phyloP scores from a whole-genome alignment of 805 yeast genomes.

The Metschnikowia gelsemii region DNA sequence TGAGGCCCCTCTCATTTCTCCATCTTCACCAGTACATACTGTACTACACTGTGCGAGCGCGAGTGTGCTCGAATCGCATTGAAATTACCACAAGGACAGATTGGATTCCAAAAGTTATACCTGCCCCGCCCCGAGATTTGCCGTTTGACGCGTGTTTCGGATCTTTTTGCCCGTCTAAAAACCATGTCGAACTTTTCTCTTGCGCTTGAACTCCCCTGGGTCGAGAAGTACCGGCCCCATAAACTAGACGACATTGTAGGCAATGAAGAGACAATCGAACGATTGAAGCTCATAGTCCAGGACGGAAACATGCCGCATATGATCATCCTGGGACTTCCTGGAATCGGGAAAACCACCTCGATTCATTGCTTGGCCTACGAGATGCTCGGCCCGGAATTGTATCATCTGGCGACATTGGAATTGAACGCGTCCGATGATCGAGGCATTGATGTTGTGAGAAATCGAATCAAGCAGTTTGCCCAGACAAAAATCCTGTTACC shows the following conservation, averaged over 20 bases:
- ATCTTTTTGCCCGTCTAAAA: too few relatives aligned
- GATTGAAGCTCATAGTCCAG: conserved; percentile 77
- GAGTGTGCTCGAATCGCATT: too few relatives aligned
- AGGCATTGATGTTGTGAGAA: conserved; percentile 95
- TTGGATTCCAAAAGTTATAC: too few relatives aligned
- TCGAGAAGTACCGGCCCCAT: conserved; percentile 93
- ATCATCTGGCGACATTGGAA: conserved; percentile 83
- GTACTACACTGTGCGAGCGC: too few relatives aligned
- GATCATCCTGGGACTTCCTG: conserved; percentile 94
- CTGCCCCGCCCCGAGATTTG: too few relatives aligned
- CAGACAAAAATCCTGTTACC: conserved; percentile 89
- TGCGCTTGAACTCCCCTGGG: conserved; percentile 50
- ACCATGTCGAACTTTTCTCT: conserved; percentile 14
- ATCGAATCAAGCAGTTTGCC: conserved; percentile 92
- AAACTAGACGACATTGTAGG: conserved; percentile 85
- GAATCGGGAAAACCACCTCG: conserved; percentile 96
- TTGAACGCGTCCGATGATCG: conserved; percentile 96
- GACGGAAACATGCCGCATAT: conserved; percentile 98
- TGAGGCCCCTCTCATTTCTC: too few relatives aligned
- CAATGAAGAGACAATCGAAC: conserved; percentile 82
- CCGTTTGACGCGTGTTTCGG: too few relatives aligned
- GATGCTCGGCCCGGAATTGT: conserved; percentile 64
- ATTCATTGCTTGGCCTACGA: conserved; percentile 86
- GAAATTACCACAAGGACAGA: too few relatives aligned
- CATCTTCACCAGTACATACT: too few relatives aligned